These are phyloP conservation scores for Prototheca wickerhamii DNA, from an alignment of 163 green algal genomes.

Conservation along the genomic window DNA sequence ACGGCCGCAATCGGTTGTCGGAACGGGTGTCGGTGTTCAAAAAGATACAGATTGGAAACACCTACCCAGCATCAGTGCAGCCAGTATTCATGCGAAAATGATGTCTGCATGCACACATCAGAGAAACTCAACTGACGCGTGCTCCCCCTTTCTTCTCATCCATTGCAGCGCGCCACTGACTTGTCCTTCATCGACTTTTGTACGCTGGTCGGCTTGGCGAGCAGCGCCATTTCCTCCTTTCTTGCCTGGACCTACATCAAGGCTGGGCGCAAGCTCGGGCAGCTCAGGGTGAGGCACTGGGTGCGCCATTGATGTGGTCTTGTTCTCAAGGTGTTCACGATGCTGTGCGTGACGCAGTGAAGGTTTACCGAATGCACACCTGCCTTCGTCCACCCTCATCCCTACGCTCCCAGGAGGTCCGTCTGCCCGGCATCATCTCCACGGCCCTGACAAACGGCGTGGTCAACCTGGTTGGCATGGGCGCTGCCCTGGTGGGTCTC, in stretches of 20 bases:
- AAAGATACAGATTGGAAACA: too few relatives aligned
- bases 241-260: conserved; percentile 38
- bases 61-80: too few relatives aligned
- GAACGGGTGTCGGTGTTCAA: too few relatives aligned
- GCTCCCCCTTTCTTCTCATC: neutral
- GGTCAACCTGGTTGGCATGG: conserved; percentile 49
- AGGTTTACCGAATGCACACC: neutral
- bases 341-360: neutral
- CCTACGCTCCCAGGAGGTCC: conserved; percentile 17
- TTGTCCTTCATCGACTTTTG: conserved; percentile 23
- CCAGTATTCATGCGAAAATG: neutral
- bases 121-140: too few relatives aligned
- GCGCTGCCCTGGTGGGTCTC: conserved; percentile 38
- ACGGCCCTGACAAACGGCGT: conserved; percentile 27
- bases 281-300: conserved; percentile 12
- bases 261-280: conserved; percentile 19
- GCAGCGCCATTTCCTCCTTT: conserved; percentile 43
- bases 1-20: too few relatives aligned
- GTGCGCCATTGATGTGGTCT: neutral
- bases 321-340: neutral
- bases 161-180: neutral
- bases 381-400: too few relatives aligned
- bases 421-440: conserved; percentile 18
- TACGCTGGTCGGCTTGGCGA: conserved; percentile 41
- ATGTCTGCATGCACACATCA: neutral